Evolutionary conservation across 139 green algal genomes (phyloP), one percentile per base, ranked within the genome.

Genomic region (Trebouxia sp.): DNA sequence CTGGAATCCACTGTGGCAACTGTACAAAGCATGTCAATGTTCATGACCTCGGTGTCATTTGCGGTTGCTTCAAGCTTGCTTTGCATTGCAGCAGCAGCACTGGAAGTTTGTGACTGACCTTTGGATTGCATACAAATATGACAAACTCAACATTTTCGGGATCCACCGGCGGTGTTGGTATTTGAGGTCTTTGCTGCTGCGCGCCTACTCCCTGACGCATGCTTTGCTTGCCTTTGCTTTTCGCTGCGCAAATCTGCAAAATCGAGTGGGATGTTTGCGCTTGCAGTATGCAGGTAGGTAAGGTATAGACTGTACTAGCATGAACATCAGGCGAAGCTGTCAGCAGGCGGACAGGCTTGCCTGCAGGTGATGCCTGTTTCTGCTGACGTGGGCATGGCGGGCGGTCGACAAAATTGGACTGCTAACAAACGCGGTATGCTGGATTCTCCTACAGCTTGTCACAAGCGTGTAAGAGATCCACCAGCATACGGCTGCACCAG

Each of bases 151-250:
- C 76, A 28, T 81, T 81, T 20, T 72, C 53, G 24, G 51, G 51
- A 28, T 81, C 76, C 28, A 69, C 53, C 37, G 65, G 37, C 45
- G 76, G 76, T 28, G 76, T 72, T 17, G 76, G 76, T 24, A 67
- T 74, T n/a, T 75, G 51, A 32, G 76, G 76, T 43, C 38, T 22
- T 30, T 20, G 35, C 26, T 37, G 51, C 38, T 48, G 38, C 17
- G 37, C 22, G 4, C 51, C 53, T 15, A 22, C 28, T 38, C 76
- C 76, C 53, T 72, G 51, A 9, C 76, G 37, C 76, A 81, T 81
- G 51, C 53, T 37, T 38, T 69, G 58, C 53, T 81, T 81, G n/a
- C 76, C 76, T 47, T 81, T 81, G 26, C 48, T 37, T 62, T 80
- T 80, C 32, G 32, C 75, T 47, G 76, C 76, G 58, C 76, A 81